Conservation (phyloP, 148 eudicot species). For the Rheum nobile region DNA sequence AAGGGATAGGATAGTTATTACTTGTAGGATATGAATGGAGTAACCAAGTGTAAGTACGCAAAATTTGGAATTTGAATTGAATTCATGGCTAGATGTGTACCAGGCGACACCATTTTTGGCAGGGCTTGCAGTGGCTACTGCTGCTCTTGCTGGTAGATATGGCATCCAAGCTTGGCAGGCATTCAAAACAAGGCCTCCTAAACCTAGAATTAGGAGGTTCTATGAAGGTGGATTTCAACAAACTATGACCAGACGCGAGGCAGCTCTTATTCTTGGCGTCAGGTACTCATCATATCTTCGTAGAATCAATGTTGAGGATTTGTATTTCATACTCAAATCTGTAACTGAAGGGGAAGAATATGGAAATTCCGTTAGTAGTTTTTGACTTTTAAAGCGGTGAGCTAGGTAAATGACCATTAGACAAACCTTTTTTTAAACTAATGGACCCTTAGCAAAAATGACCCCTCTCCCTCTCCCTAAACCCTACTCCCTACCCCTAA, state of each 20-base stretch:
- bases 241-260: constrained; percentile 72
- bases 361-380: neutral
- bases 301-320: neutral
- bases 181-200: constrained; percentile 49
- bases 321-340: neutral
- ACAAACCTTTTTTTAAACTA: too few species aligned
- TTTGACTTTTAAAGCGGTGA: too few species aligned
- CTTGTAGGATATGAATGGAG: neutral
- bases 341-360: neutral
- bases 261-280: constrained; percentile 67
- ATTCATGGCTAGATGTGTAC: constrained; percentile 25
- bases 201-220: constrained; percentile 36
- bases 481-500: too few species aligned
- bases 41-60: neutral
- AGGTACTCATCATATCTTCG: constrained; percentile 28
- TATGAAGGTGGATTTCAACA: constrained; percentile 68
- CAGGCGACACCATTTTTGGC: constrained; percentile 58
- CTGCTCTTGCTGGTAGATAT: constrained; percentile 67
- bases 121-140: constrained; percentile 57
- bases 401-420: too few species aligned
- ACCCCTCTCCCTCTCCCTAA: too few species aligned
- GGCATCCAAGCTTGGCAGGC: constrained; percentile 69
- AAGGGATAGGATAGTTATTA: neutral
- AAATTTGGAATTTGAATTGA: constrained; percentile 17
- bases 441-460: too few species aligned